phyloP scores from a whole-genome alignment of 768 basidiomycete species.

The Amanita fuliginea region DNA sequence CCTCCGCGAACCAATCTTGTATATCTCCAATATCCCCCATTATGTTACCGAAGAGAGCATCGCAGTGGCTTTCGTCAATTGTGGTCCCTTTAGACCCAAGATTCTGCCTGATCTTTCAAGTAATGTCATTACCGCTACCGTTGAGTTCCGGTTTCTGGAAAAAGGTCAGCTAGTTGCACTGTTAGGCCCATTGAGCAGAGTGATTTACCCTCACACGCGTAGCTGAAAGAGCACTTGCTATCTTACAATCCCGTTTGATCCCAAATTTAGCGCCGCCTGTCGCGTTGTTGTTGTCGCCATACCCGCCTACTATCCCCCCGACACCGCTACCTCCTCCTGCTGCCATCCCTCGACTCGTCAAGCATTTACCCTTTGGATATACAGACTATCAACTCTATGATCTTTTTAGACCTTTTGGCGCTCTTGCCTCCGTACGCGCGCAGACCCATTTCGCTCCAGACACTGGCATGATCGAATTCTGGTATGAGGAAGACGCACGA shows the following conservation, averaged over 20 bases:
- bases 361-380: conserved; percentile 64
- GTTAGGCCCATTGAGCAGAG: not conserved
- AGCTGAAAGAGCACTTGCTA: conserved; percentile 88
- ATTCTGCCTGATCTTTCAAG: conserved; percentile 50
- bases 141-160: conserved; percentile 76
- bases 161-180: conserved; percentile 44
- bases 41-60: conserved; percentile 69
- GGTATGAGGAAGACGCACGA: conserved; percentile 78
- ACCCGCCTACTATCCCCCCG: conserved; percentile 69
- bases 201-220: conserved; percentile 8
- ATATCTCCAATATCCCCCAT: conserved; percentile 69
- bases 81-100: conserved; percentile 74
- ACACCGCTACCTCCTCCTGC: conserved; percentile 66
- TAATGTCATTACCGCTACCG: conserved; percentile 53
- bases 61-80: conserved; percentile 60
- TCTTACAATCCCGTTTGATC: conserved; percentile 65
- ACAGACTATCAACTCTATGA: conserved; percentile 73
- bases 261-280: conserved; percentile 50
- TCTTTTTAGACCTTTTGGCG: conserved; percentile 75
- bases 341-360: conserved; percentile 72
- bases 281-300: conserved; percentile 66
- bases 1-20: conserved; percentile 72
- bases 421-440: conserved; percentile 66
- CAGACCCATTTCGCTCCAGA: conserved; percentile 70
- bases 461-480: conserved; percentile 74